Percentiles rank a stretch among this genome's conserved stretches.
These are phyloP conservation scores for Hemisphaericaspora xylanilytica DNA, from an alignment of 1,139 yeast species.

Conservation along the genomic window DNA sequence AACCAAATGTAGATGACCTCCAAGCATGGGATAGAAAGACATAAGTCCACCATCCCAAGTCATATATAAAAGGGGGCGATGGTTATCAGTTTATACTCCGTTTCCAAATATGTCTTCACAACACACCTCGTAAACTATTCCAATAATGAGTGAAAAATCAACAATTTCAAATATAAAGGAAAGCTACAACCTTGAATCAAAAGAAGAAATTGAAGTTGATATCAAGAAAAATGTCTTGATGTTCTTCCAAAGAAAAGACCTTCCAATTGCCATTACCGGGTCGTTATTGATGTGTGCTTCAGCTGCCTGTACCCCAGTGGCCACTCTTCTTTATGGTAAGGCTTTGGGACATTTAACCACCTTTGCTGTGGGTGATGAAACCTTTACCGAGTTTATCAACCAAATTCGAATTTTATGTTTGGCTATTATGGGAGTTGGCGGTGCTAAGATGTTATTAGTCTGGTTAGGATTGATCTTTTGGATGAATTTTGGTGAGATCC, in stretches of 20 bases:
- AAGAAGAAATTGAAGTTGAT: constrained; percentile 7
- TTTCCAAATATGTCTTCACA: not conserved
- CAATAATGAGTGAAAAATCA: constrained; percentile 1
- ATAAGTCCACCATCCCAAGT: not conserved
- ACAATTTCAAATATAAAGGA: not conserved
- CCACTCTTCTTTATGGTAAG: constrained; percentile 65
- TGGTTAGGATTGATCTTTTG: constrained; percentile 62
- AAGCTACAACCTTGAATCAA: not conserved
- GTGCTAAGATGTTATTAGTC: constrained; percentile 46
- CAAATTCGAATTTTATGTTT: constrained; percentile 50
- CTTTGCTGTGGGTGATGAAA: constrained; percentile 27
- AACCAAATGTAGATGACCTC: too few species aligned
- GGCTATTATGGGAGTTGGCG: constrained; percentile 57
- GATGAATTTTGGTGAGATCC: constrained; percentile 73
- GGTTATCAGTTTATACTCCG: not conserved
- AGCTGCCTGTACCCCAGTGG: constrained; percentile 58
- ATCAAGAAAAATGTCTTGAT: constrained; percentile 23
- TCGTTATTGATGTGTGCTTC: constrained; percentile 29
- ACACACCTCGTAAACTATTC: not conserved
- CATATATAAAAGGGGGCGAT: not conserved
- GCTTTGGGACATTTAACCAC: constrained; percentile 53
- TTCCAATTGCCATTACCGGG: constrained; percentile 22
- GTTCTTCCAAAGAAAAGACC: constrained; percentile 24
- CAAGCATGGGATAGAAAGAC: too few species aligned
- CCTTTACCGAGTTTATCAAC: constrained; percentile 33